Base-by-base conservation (phyloP, 78 protist species). In the Guillardia theta region DNA sequence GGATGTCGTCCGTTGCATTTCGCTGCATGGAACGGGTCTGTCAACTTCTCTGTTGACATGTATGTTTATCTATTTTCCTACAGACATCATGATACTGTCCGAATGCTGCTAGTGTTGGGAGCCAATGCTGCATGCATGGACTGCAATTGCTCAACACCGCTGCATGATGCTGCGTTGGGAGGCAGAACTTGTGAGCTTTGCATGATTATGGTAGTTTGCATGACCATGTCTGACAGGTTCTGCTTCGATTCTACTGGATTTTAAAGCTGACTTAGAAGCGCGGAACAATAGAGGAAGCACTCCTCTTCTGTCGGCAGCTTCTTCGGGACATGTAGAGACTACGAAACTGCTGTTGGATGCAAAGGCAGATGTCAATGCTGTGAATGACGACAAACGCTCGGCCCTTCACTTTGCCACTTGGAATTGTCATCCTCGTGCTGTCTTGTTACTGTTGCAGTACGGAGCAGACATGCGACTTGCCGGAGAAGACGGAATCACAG, bases 361-460 rank as follows among this genome's bases (percentile, higher is more conserved):
- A 30, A 70, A 70, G 83, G 83, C 83, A 15, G 83, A 70, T 24
- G 41, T 70, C 41, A 70, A 70, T 24, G 6, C 83, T 12, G 9
- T 43, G 21, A 70, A 70, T 43, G 22, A 70, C 41, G 83, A 70
- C 83, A 12, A 4, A 12, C 83, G 83, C 83, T 70, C 83, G 9
- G 83, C 83, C 83, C 83, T 70, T 22, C 83, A 70, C 83, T 24
- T 70, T 43, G 83, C 83, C 9, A 70, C 83, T 24, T 70, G 83
- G 83, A 70, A 70, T 43, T 70, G 83, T 43, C 83, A 70, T 33
- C 83, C 83, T 24, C 83, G 83, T 24, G 83, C 41, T 15, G 83
- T 70, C 45, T 43, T 70, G n/a, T 24, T 70, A 36, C 83, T 70
- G 46, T 6, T 70, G 58, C 83, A 70, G 83, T 33, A 70, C 41